A percentile compares a stretch with the other conserved stretches of the same genome.
phyloP scores from a whole-genome alignment of 2,329 filamentous ascomycete genomes.

The Xylaria sp. region DNA sequence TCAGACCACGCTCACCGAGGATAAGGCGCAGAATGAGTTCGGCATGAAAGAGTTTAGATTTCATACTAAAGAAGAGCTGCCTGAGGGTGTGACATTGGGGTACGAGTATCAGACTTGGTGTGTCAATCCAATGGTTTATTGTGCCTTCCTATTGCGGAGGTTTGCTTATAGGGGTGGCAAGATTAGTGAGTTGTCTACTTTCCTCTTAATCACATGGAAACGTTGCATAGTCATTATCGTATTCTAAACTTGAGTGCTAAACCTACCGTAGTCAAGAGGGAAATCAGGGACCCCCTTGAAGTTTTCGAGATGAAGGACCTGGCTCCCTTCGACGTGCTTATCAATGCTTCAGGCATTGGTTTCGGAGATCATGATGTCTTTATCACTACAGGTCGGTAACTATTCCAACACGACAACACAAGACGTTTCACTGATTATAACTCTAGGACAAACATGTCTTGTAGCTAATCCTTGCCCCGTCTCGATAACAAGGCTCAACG shows the following conservation, averaged over 20 bases:
- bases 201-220: neutral
- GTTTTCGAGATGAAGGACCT: constrained; percentile 51
- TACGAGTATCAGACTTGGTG: constrained; percentile 65
- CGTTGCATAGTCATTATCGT: too few relatives aligned
- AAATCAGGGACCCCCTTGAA: constrained; percentile 53
- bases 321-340: constrained; percentile 48
- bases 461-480: constrained; percentile 52
- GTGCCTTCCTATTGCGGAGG: constrained; percentile 57
- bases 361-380: constrained; percentile 57
- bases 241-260: constrained; percentile 35
- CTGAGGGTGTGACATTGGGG: constrained; percentile 56
- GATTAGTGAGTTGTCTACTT: constrained; percentile 29
- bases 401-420: neutral
- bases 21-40: constrained; percentile 46
- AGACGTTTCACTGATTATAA: constrained; percentile 40
- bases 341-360: constrained; percentile 60
- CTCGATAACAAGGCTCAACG: constrained; percentile 67
- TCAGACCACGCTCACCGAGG: constrained; percentile 53
- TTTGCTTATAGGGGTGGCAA: constrained; percentile 53
- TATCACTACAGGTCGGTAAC: constrained; percentile 54
- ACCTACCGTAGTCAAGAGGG: constrained; percentile 42
- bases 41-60: constrained; percentile 54
- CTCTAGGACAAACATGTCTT: constrained; percentile 57
- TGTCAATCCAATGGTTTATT: constrained; percentile 65
- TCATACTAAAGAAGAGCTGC: constrained; percentile 52